Percentiles rank a stretch among this genome's conserved stretches.
Conservation (phyloP, 495 filamentous ascomycete species). For the Penicillium riverlandense region DNA sequence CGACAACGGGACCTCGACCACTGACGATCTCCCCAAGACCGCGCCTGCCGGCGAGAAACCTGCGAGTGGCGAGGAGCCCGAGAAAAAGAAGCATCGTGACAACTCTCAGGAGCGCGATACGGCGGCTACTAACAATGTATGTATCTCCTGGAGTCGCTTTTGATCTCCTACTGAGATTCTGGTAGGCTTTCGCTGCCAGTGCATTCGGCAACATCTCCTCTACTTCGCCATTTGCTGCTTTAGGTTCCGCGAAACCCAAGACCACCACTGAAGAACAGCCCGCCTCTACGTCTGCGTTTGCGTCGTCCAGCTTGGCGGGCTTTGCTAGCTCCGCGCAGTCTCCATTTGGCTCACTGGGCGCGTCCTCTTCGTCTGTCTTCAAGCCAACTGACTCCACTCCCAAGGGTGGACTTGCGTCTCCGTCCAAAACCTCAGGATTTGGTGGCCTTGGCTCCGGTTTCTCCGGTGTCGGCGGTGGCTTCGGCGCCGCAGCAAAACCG, state of each 20-base stretch:
- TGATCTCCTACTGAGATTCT: background rate
- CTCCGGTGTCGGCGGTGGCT: constrained; percentile 48
- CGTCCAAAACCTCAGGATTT: constrained; percentile 22
- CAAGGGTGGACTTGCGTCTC: constrained; percentile 4
- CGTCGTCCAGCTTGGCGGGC: constrained; percentile 41
- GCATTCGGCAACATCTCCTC: constrained; percentile 48
- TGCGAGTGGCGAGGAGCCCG: constrained; percentile 25
- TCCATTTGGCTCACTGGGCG: constrained; percentile 46
- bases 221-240: constrained; percentile 41
- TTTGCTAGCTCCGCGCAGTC: constrained; percentile 49
- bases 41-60: constrained; percentile 4
- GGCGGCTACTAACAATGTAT: constrained; percentile 8
- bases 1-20: background rate
- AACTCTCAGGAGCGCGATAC: constrained; percentile 27
- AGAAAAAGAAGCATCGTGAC: constrained; percentile 42
- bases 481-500: constrained; percentile 38
- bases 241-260: constrained; percentile 22
- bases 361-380: constrained; percentile 35
- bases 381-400: constrained; percentile 14
- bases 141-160: background rate
- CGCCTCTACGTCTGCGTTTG: constrained; percentile 46
- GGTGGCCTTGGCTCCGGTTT: constrained; percentile 34
- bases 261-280: constrained; percentile 9
- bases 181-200: constrained; percentile 35
- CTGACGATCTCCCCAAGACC: background rate